These are phyloP conservation scores for Acidomyces sp. DNA, from an alignment of 495 filamentous ascomycete species.

Conservation along the genomic window DNA sequence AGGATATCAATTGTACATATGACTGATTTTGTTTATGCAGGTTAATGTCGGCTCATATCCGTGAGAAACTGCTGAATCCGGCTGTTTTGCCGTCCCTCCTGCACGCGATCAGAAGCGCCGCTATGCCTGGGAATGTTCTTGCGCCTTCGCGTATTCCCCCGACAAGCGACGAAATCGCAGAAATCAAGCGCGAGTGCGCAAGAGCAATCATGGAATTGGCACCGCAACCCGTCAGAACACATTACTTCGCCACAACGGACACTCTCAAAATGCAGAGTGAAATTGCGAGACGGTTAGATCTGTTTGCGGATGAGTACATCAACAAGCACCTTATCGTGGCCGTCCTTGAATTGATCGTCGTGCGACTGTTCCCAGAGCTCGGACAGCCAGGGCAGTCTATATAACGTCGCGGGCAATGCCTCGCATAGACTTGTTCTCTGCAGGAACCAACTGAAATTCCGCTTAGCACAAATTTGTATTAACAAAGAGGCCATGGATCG, in stretches of 20 bases:
- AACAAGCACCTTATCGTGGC: constrained; percentile 81
- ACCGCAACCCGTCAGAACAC: constrained; percentile 31
- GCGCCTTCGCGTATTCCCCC: constrained; percentile 30
- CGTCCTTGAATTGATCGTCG: constrained; percentile 63
- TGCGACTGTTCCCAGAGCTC: constrained; percentile 72
- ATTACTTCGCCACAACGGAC: constrained; percentile 42
- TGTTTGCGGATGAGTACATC: constrained; percentile 68
- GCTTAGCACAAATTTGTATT: too few relatives aligned
- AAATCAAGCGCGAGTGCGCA: constrained; percentile 46
- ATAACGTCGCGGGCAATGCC: too few relatives aligned
- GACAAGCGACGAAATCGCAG: constrained; percentile 32
- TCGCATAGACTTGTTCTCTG: too few relatives aligned
- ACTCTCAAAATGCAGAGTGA: constrained; percentile 21
- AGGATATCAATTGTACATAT: too few relatives aligned
- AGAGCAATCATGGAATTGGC: constrained; percentile 37
- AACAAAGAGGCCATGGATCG: too few relatives aligned
- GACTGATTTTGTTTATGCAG: constrained; percentile 8
- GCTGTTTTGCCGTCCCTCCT: constrained; percentile 60
- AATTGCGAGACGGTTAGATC: constrained; percentile 46
- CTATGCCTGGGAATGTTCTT: constrained; percentile 68
- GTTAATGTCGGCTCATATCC: constrained; percentile 6
- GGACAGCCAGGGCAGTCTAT: constrained; percentile 18
- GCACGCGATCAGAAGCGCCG: constrained; percentile 50
- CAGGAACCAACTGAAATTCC: too few relatives aligned
- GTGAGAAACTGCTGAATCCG: constrained; percentile 50